phyloP scores from a whole-genome alignment of 2,329 filamentous ascomycete genomes.

The Cercospora sp. region DNA sequence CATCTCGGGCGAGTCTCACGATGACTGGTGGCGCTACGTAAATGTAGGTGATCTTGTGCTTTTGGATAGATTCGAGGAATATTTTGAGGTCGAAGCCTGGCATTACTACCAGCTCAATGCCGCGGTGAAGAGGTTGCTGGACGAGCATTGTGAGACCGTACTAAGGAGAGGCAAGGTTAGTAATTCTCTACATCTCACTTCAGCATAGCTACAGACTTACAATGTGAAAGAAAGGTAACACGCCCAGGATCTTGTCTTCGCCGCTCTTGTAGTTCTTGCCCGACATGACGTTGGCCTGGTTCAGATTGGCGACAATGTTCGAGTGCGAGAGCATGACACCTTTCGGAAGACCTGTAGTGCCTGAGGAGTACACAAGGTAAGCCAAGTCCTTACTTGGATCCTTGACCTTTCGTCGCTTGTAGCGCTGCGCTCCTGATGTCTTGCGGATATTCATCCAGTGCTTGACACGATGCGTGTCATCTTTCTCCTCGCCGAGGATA shows the following conservation, averaged over 20 bases:
- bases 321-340: constrained; percentile 82
- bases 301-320: constrained; percentile 75
- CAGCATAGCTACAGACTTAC: neutral
- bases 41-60: constrained; percentile 70
- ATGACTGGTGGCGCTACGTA: constrained; percentile 85
- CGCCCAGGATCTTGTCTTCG: constrained; percentile 71
- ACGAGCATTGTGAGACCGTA: constrained; percentile 77
- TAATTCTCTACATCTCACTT: too few relatives aligned
- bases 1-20: constrained; percentile 75
- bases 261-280: constrained; percentile 46
- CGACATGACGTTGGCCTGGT: constrained; percentile 56
- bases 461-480: constrained; percentile 59
- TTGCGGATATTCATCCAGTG: constrained; percentile 72
- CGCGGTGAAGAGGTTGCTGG: constrained; percentile 65
- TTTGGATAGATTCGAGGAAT: constrained; percentile 74
- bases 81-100: constrained; percentile 76
- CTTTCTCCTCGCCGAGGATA: constrained; percentile 68
- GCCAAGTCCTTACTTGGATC: constrained; percentile 68
- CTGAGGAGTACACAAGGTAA: constrained; percentile 84
- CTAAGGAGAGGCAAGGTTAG: too few relatives aligned
- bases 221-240: constrained; percentile 89
- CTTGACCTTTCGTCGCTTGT: constrained; percentile 61
- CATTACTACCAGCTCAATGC: constrained; percentile 69
- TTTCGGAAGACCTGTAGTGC: constrained; percentile 88
- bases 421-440: constrained; percentile 58